Evolutionary conservation across 129 eudicot species (phyloP).

Genomic region (Gnaphalium uliginosum): DNA sequence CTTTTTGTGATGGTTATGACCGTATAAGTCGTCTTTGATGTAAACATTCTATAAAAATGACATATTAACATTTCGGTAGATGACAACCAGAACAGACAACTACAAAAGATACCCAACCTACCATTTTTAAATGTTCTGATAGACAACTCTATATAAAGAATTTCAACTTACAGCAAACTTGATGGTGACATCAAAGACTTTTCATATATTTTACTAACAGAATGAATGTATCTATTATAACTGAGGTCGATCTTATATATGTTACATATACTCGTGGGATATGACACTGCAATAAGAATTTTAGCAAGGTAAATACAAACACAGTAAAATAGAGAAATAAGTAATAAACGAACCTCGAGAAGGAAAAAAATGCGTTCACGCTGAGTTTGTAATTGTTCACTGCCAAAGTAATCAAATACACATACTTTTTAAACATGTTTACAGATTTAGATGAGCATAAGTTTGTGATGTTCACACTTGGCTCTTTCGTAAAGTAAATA

Average conservation of each 20-base stretch:
- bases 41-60: conserved; percentile 23
- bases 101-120: conserved; percentile 17
- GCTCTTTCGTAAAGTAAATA: not conserved
- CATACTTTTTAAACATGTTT: not conserved
- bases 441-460: not conserved
- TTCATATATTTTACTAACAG: not conserved
- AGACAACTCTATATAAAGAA: conserved; percentile 18
- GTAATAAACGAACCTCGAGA: not conserved
- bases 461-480: not conserved
- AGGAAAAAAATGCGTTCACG: too few species aligned
- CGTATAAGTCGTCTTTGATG: too few species aligned
- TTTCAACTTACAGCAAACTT: conserved; percentile 29
- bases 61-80: conserved; percentile 22
- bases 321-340: not conserved
- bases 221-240: not conserved
- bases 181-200: conserved; percentile 15
- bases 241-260: not conserved
- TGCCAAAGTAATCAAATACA: not conserved
- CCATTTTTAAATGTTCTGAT: not conserved
- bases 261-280: not conserved
- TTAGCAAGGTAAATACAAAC: not conserved
- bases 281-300: not conserved
- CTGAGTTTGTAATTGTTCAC: not conserved
- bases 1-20: too few species aligned
- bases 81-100: conserved; percentile 32